Conservation (phyloP, 169 alveolate species). For the Condylostoma magnum region DNA sequence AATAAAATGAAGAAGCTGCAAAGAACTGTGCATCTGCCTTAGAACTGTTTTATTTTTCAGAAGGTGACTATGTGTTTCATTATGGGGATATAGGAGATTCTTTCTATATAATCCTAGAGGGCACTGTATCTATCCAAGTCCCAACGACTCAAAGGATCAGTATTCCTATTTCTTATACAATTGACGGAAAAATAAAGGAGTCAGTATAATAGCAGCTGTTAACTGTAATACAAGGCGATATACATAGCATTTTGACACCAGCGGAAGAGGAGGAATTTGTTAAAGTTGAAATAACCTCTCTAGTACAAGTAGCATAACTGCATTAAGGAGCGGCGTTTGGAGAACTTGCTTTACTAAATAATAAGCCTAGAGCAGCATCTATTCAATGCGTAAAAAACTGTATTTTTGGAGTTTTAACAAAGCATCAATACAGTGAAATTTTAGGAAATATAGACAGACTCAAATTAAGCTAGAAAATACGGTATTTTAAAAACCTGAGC, state of each 20-base stretch:
- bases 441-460: slow-evolving; percentile 41
- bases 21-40: no score
- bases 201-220: background rate
- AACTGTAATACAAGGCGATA: background rate
- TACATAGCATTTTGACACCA: background rate
- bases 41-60: no score
- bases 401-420: slow-evolving; percentile 53
- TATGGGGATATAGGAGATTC: background rate
- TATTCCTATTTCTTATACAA: background rate
- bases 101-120: background rate
- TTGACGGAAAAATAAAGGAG: background rate
- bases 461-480: slow-evolving; percentile 34
- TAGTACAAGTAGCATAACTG: slow-evolving; percentile 14
- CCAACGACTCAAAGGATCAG: background rate
- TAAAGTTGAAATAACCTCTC: background rate
- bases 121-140: background rate
- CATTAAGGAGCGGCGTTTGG: slow-evolving; percentile 58
- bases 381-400: slow-evolving; percentile 44
- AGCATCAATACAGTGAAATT: slow-evolving; percentile 39
- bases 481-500: slow-evolving; percentile 39
- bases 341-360: slow-evolving; percentile 55
- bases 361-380: slow-evolving; percentile 56
- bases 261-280: background rate
- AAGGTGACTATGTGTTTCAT: background rate
- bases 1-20: no score